phyloP scores from a whole-genome alignment of 2,329 filamentous ascomycete genomes.

The Trichoderma breve region DNA sequence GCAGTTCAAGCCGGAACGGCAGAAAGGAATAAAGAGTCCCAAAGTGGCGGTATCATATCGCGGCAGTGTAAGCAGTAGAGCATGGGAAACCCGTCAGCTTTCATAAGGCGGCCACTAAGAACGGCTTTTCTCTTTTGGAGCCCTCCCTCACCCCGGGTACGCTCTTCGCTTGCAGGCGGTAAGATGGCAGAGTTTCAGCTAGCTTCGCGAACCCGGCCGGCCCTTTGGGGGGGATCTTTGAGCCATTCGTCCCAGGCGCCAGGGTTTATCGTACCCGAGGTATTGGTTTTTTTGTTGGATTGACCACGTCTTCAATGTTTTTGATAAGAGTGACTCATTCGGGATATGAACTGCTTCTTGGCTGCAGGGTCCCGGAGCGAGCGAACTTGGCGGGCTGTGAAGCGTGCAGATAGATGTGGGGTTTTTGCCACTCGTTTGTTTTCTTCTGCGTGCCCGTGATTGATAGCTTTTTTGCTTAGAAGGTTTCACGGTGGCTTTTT shows the following conservation, averaged over 20 bases:
- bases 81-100: background rate
- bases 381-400: background rate
- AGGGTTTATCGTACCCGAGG: background rate
- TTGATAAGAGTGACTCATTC: background rate
- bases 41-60: background rate
- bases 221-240: background rate
- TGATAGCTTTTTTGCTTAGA: background rate
- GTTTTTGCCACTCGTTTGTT: background rate
- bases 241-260: background rate
- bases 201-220: background rate
- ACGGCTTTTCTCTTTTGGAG: background rate
- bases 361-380: background rate
- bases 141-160: background rate
- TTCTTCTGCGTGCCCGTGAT: background rate
- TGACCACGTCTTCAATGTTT: background rate
- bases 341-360: background rate
- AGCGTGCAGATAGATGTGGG: background rate
- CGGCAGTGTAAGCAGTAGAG: background rate
- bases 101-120: slow-evolving; percentile 5
- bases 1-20: background rate
- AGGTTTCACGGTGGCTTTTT: background rate
- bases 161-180: background rate
- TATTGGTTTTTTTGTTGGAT: background rate
- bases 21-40: background rate
- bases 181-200: background rate